phyloP scores from a whole-genome alignment of 176 grass and related monocot species.

The Tuctoria greenei region DNA sequence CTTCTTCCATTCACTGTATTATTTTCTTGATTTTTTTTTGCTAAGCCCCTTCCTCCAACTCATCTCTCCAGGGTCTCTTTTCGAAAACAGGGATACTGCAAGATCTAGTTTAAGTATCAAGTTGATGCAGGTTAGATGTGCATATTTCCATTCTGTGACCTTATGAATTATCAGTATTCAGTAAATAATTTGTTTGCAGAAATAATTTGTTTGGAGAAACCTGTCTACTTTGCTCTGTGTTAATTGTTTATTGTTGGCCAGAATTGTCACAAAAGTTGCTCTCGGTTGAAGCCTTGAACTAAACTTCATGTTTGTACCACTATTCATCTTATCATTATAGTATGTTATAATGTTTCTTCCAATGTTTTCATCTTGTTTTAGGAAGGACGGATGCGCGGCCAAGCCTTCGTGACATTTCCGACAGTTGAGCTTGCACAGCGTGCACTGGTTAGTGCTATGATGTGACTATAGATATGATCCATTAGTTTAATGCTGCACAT shows the following conservation, averaged over 20 bases:
- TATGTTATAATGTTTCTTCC: slow-evolving; percentile 14
- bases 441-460: slow-evolving; percentile 76
- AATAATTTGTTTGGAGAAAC: background rate
- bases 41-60: background rate
- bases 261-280: background rate
- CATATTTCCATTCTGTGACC: background rate
- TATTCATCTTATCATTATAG: background rate
- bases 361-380: slow-evolving; percentile 42
- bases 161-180: background rate
- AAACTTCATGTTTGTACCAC: background rate
- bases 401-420: slow-evolving; percentile 97
- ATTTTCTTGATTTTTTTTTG: background rate
- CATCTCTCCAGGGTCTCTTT: slow-evolving; percentile 66
- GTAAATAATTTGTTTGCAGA: background rate
- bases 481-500: background rate
- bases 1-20: background rate
- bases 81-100: slow-evolving; percentile 60
- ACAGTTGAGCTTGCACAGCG: slow-evolving; percentile 63
- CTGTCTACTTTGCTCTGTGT: background rate
- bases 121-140: slow-evolving; percentile 76
- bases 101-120: slow-evolving; percentile 69
- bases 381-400: slow-evolving; percentile 89
- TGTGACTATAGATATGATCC: background rate
- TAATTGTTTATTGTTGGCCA: background rate
- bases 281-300: background rate